phyloP scores from a whole-genome alignment of 2,329 filamentous ascomycete species.

The Pseudocercospora fijiensis region DNA sequence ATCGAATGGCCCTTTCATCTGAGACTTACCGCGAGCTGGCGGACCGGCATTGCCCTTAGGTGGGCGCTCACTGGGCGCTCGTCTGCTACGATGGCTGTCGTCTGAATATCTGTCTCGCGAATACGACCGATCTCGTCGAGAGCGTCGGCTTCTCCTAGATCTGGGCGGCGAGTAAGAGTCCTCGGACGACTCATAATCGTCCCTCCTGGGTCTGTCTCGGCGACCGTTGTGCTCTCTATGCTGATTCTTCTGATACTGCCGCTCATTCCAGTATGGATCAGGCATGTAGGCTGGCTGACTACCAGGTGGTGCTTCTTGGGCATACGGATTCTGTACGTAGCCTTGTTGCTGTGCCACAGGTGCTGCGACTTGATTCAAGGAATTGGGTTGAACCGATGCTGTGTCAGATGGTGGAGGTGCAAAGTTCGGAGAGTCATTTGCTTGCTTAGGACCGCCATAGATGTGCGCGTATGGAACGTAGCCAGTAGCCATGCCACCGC shows the following conservation, averaged over 20 bases:
- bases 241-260: conserved; percentile 14
- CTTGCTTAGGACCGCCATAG: conserved; percentile 31
- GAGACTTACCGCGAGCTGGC: conserved; percentile 30
- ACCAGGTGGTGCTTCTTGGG: conserved; percentile 28
- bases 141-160: conserved; percentile 11
- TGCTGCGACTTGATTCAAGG: conserved; percentile 27
- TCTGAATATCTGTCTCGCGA: conserved; percentile 18
- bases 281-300: conserved; percentile 26
- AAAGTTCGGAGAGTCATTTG: conserved; percentile 11
- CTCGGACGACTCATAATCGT: conserved; percentile 20
- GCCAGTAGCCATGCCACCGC: conserved; percentile 28
- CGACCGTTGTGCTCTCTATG: conserved; percentile 17
- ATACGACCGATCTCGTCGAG: conserved; percentile 15
- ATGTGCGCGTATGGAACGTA: conserved; percentile 41
- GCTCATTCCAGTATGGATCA: conserved; percentile 19
- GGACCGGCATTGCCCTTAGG: conserved; percentile 16
- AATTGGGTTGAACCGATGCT: conserved; percentile 29
- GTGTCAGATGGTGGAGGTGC: conserved; percentile 25
- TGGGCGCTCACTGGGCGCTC: conserved; percentile 23
- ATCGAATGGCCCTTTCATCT: conserved; percentile 31
- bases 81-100: conserved; percentile 20
- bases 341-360: conserved; percentile 21
- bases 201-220: conserved; percentile 18
- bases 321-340: conserved; percentile 34
- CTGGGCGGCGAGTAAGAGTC: conserved; percentile 9